A percentile compares a stretch with the other conserved stretches of the same genome.
Conservation (phyloP, 345 rosid species). For the Anastatica hierochuntica region DNA sequence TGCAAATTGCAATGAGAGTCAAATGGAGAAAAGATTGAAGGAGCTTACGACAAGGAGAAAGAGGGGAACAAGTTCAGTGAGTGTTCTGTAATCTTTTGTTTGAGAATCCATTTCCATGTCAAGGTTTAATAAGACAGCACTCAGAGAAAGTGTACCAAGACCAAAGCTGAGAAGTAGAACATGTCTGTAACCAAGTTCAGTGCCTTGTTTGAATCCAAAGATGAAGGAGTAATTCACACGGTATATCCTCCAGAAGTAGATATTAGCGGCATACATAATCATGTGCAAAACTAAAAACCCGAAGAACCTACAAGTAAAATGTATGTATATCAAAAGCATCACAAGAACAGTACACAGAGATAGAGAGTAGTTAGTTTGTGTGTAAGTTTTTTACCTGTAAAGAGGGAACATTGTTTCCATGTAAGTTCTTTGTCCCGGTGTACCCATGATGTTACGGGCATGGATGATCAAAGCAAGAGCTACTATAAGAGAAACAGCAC, state of each 20-base stretch:
- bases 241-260: slow-evolving; percentile 64
- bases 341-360: neutral
- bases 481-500: slow-evolving; percentile 45
- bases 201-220: slow-evolving; percentile 65
- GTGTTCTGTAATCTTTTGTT: slow-evolving; percentile 34
- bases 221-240: slow-evolving; percentile 62
- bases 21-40: neutral
- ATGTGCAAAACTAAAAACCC: slow-evolving; percentile 55
- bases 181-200: slow-evolving; percentile 56
- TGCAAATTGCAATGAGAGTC: neutral
- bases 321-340: slow-evolving; percentile 13
- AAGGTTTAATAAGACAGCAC: slow-evolving; percentile 46
- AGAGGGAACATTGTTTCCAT: slow-evolving; percentile 78
- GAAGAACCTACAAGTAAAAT: slow-evolving; percentile 39
- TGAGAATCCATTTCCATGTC: slow-evolving; percentile 72
- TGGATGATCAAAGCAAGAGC: slow-evolving; percentile 41
- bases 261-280: slow-evolving; percentile 44
- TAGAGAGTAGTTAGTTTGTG: neutral
- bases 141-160: slow-evolving; percentile 47
- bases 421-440: slow-evolving; percentile 33
- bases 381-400: slow-evolving; percentile 31
- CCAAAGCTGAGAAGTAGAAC: slow-evolving; percentile 45
- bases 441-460: slow-evolving; percentile 34
- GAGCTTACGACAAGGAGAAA: slow-evolving; percentile 42
- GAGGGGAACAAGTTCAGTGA: slow-evolving; percentile 60